A percentile compares a stretch with the other conserved stretches of the same genome.
Evolutionary conservation across 1,139 yeast genomes (phyloP).

Genomic region (Pneumocystis carinii): DNA sequence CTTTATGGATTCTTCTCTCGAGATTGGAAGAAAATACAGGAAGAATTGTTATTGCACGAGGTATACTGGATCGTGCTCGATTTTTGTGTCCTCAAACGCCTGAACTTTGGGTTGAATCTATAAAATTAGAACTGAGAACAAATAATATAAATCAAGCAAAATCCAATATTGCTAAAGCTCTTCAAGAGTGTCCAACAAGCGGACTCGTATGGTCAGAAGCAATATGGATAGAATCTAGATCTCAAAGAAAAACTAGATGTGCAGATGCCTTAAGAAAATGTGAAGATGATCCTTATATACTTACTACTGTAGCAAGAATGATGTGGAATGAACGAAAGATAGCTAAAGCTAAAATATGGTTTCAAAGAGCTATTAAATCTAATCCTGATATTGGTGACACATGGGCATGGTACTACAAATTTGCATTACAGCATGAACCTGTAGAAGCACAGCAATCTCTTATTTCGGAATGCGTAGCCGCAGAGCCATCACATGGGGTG

Average conservation of each 20-base stretch:
- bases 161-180: constrained; percentile 43
- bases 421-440: constrained; percentile 24
- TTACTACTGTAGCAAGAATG: constrained; percentile 50
- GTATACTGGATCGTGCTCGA: constrained; percentile 56
- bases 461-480: constrained; percentile 24
- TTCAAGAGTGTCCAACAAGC: constrained; percentile 45
- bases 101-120: constrained; percentile 41
- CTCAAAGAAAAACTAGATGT: constrained; percentile 46
- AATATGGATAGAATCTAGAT: constrained; percentile 33
- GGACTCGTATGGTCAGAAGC: constrained; percentile 51
- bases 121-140: constrained; percentile 41
- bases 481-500: constrained; percentile 45
- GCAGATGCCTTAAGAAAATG: constrained; percentile 61
- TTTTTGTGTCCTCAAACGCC: constrained; percentile 37
- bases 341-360: constrained; percentile 57
- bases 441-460: constrained; percentile 22
- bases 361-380: constrained; percentile 49
- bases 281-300: constrained; percentile 42
- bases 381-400: constrained; percentile 53
- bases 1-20: constrained; percentile 47
- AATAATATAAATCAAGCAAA: constrained; percentile 41
- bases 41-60: constrained; percentile 46
- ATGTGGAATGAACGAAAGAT: constrained; percentile 57
- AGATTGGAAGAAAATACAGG: constrained; percentile 32
- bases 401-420: constrained; percentile 57